Base-by-base conservation (phyloP, 805 yeast genomes). In the Lachancea dasiensis region DNA sequence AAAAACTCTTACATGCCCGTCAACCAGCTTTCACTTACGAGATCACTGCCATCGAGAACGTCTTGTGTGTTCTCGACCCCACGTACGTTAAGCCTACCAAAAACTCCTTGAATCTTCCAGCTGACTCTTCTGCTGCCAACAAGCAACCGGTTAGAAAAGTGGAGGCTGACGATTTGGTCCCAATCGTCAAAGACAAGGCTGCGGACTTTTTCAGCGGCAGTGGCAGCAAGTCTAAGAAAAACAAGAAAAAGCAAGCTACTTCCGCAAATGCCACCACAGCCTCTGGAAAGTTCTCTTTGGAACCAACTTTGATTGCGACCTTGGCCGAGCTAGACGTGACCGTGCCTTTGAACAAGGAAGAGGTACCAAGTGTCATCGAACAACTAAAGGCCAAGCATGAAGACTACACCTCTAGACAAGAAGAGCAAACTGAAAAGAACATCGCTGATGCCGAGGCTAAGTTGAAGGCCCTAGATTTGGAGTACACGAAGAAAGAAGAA, bases 11-110 rank as follows among this genome's bases (percentile, higher is more conserved):
- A 36, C 83, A 77, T 46, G 87, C 87, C 32, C 58, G 60, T 34
- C 76, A 83, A 19, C 95, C 97, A 20, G 97, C 97, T 19, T 89
- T 82, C 65, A 76, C 81, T 42, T 66, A 66, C 31, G 95, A 92
- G 65, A 81, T 90, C 52, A 71, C 72, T 48, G 69, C 81, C 46
- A 83, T 92, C 54, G 85, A 87, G 62, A 67, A 73, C 39, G 70
- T 87, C 58, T 70, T 89, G 58, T 56, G 66, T 25, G 75, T 75
- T 63, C 85, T 92, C 51, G 95, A 87, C 57, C 92, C 94, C 49
- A 57, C 80, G 32, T 79, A 75, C 63, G 85, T 77, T 54, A 77
- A 74, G 60, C 77, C 82, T 36, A 65, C 63, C 19, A 56, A 56
- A 37, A 52, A 47, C 29, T 58, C 56, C 20, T 54, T 57, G 45